These are phyloP conservation scores for Irpex lacteus DNA, from an alignment of 1,284 basidiomycete genomes.

Conservation along the genomic window DNA sequence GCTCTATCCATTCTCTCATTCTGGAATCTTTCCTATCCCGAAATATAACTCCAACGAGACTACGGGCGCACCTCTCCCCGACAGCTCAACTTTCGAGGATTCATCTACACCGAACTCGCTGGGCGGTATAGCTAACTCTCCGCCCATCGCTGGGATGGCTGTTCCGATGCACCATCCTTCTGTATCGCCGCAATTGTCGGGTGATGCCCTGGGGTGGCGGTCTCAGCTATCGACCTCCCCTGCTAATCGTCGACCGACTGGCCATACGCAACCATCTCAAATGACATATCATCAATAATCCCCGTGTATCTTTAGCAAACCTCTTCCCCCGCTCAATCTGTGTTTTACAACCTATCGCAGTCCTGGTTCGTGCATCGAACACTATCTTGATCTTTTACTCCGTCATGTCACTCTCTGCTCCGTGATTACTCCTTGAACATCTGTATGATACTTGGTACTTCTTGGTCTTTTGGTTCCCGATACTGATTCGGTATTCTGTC, in stretches of 20 bases:
- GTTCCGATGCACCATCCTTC: conserved; percentile 3
- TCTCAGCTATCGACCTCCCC: conserved; percentile 1
- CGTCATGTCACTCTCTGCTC: neutral
- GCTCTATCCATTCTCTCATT: conserved; percentile 74
- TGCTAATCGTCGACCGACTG: neutral
- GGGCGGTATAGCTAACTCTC: conserved; percentile 7
- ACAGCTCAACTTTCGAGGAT: conserved; percentile 26
- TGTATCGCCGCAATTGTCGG: conserved; percentile 2
- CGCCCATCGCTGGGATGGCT: conserved; percentile 10
- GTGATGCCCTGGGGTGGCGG: conserved; percentile 11
- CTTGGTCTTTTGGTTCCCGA: neutral
- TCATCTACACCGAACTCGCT: conserved; percentile 12
- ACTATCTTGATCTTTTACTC: neutral
- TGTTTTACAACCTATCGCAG: neutral
- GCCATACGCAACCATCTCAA: neutral
- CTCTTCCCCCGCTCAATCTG: neutral
- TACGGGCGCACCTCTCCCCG: conserved; percentile 31
- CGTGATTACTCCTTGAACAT: neutral
- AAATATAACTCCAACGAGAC: conserved; percentile 26
- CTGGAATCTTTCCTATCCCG: conserved; percentile 48
- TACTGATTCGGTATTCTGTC: neutral
- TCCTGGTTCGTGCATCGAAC: neutral
- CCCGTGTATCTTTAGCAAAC: conserved; percentile 10
- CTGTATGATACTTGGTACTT: neutral
- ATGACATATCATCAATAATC: neutral